Base-by-base conservation (phyloP, 495 filamentous ascomycete genomes). In the Pseudevernia furfuracea region DNA sequence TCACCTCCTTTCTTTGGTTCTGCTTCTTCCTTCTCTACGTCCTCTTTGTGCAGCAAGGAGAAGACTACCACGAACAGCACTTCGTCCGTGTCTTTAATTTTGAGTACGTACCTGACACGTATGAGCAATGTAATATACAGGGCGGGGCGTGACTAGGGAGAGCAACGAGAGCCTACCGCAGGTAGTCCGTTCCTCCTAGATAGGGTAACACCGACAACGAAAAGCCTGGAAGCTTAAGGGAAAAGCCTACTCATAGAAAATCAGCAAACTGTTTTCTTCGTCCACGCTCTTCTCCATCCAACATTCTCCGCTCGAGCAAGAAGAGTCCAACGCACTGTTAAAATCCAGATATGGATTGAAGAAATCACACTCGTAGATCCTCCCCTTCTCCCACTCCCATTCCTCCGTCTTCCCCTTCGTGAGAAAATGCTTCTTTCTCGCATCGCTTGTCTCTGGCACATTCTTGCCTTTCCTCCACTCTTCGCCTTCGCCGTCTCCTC, bases 321-420 rank as follows among this genome's bases (percentile, higher is more conserved):
- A 34, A 55, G 30, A 34, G 28, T 55, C 21, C 48, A 37, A 53
- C 76, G 59, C 65, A 86, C 85, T 81, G 34, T 84, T 85, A 70
- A 97, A 96, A 72, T 92, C 88, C 49, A 98, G 71, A 78, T 92
- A 96, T n/a, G 87, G 85, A 71, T 96, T 97, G 69, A 86, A 94
- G 74, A 98, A 97, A 74, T 97, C 93, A 52, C 84, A 81, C 36
- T 79, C 74, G 73, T 96, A 96, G 57, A 80, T 75, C 66, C 84
- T 75, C 1, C 82, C 85, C 46, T 71, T 71, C 63, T 86, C 84
- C 75, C 87, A 87, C 2, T 71, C 76, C 70, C 85, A 87, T 6
- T 68, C 70, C 67, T 79, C 75, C n/a, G 65, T 43, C 44, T 80
- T 71, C 37, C 76, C 75, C 11, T 68, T 74, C n/a, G 71, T 71